These are phyloP conservation scores for Lepidium campestre DNA, from an alignment of 441 rosid species.

Conservation along the genomic window DNA sequence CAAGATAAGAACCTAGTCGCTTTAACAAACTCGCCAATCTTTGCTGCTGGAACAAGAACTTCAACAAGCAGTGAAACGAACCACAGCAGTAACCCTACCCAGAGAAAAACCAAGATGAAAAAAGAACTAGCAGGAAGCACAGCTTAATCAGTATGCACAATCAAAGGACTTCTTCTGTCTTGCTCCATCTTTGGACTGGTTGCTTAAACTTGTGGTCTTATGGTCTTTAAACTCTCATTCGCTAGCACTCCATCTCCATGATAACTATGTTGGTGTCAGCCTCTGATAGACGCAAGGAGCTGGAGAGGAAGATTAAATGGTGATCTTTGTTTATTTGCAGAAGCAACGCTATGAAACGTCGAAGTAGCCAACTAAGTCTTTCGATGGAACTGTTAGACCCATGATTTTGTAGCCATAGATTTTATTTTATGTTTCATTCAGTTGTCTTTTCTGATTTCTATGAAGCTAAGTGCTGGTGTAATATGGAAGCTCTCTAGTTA, in stretches of 20 bases:
- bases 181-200: slow-evolving; percentile 6
- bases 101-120: slow-evolving; percentile 31
- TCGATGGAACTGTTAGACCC: slow-evolving; percentile 13
- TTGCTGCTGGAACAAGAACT: slow-evolving; percentile 36
- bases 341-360: background rate
- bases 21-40: slow-evolving; percentile 53
- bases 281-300: slow-evolving; percentile 13
- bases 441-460: background rate
- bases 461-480: slow-evolving; percentile 13
- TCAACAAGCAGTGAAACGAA: slow-evolving; percentile 25
- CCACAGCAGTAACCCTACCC: slow-evolving; percentile 20
- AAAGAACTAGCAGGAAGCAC: slow-evolving; percentile 57
- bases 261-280: slow-evolving; percentile 3
- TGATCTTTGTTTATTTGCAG: slow-evolving; percentile 22
- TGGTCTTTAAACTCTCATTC: background rate
- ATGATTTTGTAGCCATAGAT: slow-evolving; percentile 28
- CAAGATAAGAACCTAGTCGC: slow-evolving; percentile 31
- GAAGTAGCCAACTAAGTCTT: slow-evolving; percentile 7
- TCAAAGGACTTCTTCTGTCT: slow-evolving; percentile 21
- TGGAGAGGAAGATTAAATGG: background rate
- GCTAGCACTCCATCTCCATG: background rate
- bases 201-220: slow-evolving; percentile 2
- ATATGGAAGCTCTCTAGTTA: background rate
- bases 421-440: background rate
- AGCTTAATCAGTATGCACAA: slow-evolving; percentile 25